Percentiles rank a stretch among this genome's conserved stretches.
Conservation (phyloP, 352 stramenopile genomes). For the Lagenidium sp. region DNA sequence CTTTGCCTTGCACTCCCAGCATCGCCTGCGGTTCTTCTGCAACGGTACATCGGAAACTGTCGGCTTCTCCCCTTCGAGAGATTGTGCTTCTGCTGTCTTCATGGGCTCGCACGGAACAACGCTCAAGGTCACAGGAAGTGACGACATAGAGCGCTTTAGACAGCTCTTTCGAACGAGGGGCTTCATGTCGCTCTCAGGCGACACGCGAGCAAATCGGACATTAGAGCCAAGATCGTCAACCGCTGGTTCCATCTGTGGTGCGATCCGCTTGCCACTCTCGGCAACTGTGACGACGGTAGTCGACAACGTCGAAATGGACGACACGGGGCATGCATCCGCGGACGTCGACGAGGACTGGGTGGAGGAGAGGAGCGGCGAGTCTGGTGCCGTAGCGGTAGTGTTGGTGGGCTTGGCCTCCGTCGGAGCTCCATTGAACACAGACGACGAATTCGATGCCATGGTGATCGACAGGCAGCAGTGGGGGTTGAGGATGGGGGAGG, state of each 20-base stretch:
- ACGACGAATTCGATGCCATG: constrained; percentile 54
- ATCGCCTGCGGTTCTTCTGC: constrained; percentile 86
- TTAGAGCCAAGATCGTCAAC: constrained; percentile 16
- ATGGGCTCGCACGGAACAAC: constrained; percentile 3
- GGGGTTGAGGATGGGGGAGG: background rate
- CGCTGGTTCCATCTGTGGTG: constrained; percentile 18
- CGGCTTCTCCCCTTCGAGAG: constrained; percentile 2
- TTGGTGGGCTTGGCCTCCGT: constrained; percentile 18
- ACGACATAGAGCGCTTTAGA: constrained; percentile 56
- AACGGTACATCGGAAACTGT: constrained; percentile 16
- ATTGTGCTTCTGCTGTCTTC: constrained; percentile 3
- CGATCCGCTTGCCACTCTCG: constrained; percentile 20
- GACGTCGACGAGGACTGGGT: constrained; percentile 22
- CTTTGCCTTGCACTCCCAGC: constrained; percentile 85
- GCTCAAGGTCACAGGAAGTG: constrained; percentile 19
- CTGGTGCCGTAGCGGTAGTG: constrained; percentile 1
- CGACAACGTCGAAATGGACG: constrained; percentile 13
- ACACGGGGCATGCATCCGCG: constrained; percentile 15
- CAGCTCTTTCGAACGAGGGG: constrained; percentile 55
- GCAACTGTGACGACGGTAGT: constrained; percentile 11
- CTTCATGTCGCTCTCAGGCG: constrained; percentile 45
- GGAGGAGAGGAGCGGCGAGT: constrained; percentile 11
- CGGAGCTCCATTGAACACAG: constrained; percentile 48
- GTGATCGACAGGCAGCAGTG: constrained; percentile 1
- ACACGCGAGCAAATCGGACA: constrained; percentile 32